Evolutionary conservation across 2,329 filamentous ascomycete species (phyloP).

Genomic region (Trichoderma breve): DNA sequence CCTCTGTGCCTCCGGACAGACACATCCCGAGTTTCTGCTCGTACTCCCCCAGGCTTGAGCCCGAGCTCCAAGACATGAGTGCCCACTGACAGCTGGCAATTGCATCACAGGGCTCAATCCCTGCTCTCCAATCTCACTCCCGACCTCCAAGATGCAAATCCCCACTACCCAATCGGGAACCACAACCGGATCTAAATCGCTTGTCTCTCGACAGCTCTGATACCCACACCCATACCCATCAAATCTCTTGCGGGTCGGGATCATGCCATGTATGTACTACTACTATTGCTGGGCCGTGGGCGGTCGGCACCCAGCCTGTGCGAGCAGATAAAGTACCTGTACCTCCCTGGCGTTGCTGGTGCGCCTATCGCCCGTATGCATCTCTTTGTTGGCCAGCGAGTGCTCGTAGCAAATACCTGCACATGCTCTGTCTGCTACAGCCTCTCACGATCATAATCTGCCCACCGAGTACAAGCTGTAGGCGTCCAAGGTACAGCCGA

Average conservation of each 20-base stretch:
- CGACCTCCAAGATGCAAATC: conserved; percentile 2
- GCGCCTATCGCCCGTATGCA: background rate
- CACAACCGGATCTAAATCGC: conserved; percentile 19
- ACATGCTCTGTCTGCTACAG: background rate
- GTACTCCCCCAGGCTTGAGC: background rate
- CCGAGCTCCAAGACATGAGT: conserved; percentile 6
- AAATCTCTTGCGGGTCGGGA: conserved; percentile 4
- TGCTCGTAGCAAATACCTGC: background rate
- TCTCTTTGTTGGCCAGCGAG: background rate
- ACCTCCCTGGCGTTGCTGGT: background rate
- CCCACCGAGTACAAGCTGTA: background rate
- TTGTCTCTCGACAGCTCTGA: conserved; percentile 16
- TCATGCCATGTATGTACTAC: background rate
- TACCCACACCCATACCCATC: background rate
- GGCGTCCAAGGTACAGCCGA: background rate
- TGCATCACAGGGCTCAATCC: conserved; percentile 13
- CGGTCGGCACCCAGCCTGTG: background rate
- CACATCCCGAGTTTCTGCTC: background rate
- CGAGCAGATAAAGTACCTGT: background rate
- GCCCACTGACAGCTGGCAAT: conserved; percentile 21
- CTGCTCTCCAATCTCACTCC: conserved; percentile 17
- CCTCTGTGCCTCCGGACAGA: background rate
- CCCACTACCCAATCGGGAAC: conserved; percentile 11
- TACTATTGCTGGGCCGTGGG: background rate
- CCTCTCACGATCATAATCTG: background rate